Evolutionary conservation across 345 rosid species (phyloP), one percentile per base, ranked within the genome.

Genomic region (Populus pruinosa): DNA sequence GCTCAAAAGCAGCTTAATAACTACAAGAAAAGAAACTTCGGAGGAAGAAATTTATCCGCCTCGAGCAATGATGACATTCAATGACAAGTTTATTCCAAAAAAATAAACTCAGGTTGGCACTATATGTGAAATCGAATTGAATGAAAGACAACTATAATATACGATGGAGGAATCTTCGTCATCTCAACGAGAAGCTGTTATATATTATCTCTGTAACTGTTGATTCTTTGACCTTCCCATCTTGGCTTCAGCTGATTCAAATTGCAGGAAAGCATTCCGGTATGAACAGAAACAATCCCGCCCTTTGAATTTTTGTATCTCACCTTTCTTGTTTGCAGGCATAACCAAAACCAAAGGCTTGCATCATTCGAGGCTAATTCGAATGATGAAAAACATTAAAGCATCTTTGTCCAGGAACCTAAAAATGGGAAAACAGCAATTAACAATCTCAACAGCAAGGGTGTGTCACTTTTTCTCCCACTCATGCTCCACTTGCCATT

Each of bases 371-470:
- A 61, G 18, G 31, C 5, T 4, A 13, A 14, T 73, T 17, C 17
- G 20, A 50, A 17, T 1, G 62, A 9, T 59, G 56, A 63, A 33
- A 20, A 74, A 72, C 82, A 84, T 86, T 77, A 85, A 16, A 89
- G 82, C 81, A 87, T 76, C 74, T 85, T 86, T 47, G 87, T 81
- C 91, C 90, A 88, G 7, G 82, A 85, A 68, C 84, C 77, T 63
- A 91, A 76, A 81, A 91, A 86, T 67, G 92, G 92, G 75, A 91
- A 91, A 79, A 87, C 70, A 38, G 90, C 85, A 76, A 89, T 72
- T 85, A 89, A 79, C 76, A 91, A 75, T 77, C 90, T 88, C 88
- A 91, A 65, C 69, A 88, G 78, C 72, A 88, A 82, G 14, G 92
- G 92, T 8, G 76, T 70, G 23, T 80, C 82, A 17, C 79, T 77